Percentiles rank a stretch among this genome's conserved stretches.
Evolutionary conservation across 192 early-diverging fungal genomes (phyloP).

Genomic region (Backusella psychrophila): DNA sequence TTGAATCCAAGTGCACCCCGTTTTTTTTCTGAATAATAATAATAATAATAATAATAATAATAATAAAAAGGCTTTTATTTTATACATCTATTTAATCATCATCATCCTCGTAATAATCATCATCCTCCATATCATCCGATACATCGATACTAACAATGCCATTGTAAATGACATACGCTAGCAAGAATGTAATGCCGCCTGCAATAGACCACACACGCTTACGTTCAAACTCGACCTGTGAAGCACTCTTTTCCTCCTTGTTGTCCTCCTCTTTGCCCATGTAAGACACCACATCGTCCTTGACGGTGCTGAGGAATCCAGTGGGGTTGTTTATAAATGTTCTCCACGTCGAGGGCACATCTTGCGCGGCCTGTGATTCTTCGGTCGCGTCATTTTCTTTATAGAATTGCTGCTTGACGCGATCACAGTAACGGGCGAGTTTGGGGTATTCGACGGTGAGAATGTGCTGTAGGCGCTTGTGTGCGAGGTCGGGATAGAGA

Average conservation of each 20-base stretch:
- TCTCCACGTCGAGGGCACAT: slow-evolving; percentile 41
- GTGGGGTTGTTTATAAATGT: slow-evolving; percentile 34
- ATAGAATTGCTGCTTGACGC: slow-evolving; percentile 47
- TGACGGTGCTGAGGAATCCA: slow-evolving; percentile 39
- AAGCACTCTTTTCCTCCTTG: slow-evolving; percentile 29
- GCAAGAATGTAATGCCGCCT: slow-evolving; percentile 43
- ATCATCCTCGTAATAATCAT: slow-evolving; percentile 36
- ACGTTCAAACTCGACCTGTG: slow-evolving; percentile 49
- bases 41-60: background rate
- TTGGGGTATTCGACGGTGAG: slow-evolving; percentile 66
- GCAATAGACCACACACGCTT: slow-evolving; percentile 51
- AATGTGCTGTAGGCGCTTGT: slow-evolving; percentile 64
- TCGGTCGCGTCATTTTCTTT: slow-evolving; percentile 19
- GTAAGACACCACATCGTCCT: slow-evolving; percentile 12
- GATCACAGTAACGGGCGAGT: slow-evolving; percentile 60
- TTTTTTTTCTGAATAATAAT: background rate
- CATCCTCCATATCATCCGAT: slow-evolving; percentile 42
- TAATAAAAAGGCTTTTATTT: background rate
- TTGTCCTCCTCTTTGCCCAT: background rate
- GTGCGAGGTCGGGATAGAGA: slow-evolving; percentile 69
- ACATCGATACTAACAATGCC: slow-evolving; percentile 56
- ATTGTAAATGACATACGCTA: slow-evolving; percentile 57
- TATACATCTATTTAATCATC: background rate
- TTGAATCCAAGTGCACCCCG: background rate
- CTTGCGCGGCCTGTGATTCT: slow-evolving; percentile 26